These are phyloP conservation scores for Metschnikowia sp. DNA, from an alignment of 805 yeast species.

Conservation along the genomic window DNA sequence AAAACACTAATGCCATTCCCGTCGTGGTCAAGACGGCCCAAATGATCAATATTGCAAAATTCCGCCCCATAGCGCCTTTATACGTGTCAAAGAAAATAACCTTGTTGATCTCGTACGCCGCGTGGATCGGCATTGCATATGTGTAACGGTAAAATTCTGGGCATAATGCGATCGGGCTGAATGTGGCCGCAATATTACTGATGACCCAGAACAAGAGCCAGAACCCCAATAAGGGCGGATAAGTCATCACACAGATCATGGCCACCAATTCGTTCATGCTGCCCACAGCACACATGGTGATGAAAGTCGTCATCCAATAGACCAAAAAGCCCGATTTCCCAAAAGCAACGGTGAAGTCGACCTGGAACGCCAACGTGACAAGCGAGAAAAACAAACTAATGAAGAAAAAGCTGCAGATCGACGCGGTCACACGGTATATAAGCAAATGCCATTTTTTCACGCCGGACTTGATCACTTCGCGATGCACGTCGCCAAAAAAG, in stretches of 20 bases:
- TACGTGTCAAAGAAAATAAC: conserved; percentile 56
- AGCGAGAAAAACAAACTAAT: conserved; percentile 56
- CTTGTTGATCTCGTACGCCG: conserved; percentile 58
- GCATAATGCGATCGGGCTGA: conserved; percentile 58
- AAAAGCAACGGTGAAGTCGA: conserved; percentile 54
- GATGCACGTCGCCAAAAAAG: conserved; percentile 56
- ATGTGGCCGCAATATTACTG: conserved; percentile 64
- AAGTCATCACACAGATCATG: conserved; percentile 44
- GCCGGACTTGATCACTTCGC: conserved; percentile 40
- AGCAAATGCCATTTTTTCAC: conserved; percentile 45
- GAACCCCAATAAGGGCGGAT: conserved; percentile 66
- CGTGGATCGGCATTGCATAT: conserved; percentile 66
- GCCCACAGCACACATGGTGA: conserved; percentile 76
- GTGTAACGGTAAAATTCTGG: conserved; percentile 62
- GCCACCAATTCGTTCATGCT: conserved; percentile 67
- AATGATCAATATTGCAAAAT: conserved; percentile 54
- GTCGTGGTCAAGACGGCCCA: conserved; percentile 56
- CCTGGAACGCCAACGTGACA: conserved; percentile 66
- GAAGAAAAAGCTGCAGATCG: conserved; percentile 53
- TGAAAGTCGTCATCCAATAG: conserved; percentile 64
- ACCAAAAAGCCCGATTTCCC: conserved; percentile 71
- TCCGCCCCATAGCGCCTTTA: conserved; percentile 56
- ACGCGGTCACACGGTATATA: conserved; percentile 47
- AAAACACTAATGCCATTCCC: conserved; percentile 43
- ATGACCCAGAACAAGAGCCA: conserved; percentile 74